Evolutionary conservation across 2,329 filamentous ascomycete species (phyloP).

Genomic region (Diaporthe sp.): DNA sequence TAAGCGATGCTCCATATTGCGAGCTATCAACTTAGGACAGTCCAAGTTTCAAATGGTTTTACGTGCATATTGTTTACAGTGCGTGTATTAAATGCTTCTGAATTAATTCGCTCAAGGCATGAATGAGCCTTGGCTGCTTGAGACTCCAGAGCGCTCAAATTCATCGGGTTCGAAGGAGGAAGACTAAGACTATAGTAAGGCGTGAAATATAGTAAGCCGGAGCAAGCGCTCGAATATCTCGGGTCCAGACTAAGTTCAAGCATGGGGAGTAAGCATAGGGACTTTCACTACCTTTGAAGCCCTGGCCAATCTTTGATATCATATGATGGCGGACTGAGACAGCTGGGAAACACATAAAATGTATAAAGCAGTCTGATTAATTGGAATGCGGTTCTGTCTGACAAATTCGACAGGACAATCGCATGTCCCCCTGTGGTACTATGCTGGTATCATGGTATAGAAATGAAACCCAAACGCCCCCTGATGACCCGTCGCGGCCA

Average conservation of each 20-base stretch:
- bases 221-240: background rate
- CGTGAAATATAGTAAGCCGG: too few relatives aligned
- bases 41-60: background rate
- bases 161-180: background rate
- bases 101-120: background rate
- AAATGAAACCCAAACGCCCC: slow-evolving; percentile 31
- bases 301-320: background rate
- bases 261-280: too few relatives aligned
- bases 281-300: too few relatives aligned
- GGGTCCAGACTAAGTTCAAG: background rate
- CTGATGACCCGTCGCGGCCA: background rate
- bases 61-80: background rate
- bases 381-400: background rate
- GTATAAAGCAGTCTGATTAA: background rate
- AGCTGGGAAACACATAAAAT: too few relatives aligned
- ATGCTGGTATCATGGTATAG: slow-evolving; percentile 34
- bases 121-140: background rate
- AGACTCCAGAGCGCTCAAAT: too few relatives aligned
- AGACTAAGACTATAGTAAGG: background rate
- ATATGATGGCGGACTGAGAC: background rate
- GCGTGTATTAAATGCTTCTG: background rate
- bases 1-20: too few relatives aligned
- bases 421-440: background rate
- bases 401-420: background rate
- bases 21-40: too few relatives aligned